Evolutionary conservation across 768 basidiomycete species (phyloP), one percentile per base, ranked within the genome.

Genomic region (Cystofilobasidium ferigula): DNA sequence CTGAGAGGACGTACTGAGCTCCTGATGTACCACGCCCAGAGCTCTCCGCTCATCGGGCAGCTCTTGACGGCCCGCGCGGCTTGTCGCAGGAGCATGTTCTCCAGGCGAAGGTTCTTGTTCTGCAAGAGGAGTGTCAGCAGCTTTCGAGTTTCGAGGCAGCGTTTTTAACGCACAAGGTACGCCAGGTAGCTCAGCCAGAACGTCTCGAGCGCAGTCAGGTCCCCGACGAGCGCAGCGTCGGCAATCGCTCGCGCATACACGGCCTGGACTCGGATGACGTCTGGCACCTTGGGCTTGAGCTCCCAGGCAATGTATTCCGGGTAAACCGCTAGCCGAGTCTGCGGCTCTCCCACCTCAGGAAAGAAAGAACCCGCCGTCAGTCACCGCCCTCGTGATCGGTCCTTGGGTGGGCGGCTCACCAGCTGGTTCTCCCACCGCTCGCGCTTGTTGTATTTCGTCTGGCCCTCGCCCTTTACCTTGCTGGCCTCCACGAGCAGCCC

Each of bases 11-110:
- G 69, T 62, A 87, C 89, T 76, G 87, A 71, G 69, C 82, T 81
- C 43, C 86, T 83, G 16, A 91, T 83, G 73, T 87, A 88, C 47
- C 84, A 80, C 7, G 87, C 84, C 85, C 86, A 88, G 20, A 88
- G 77, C 71, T 87, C 86, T 24, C 89, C 89, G 38, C 82, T 87
- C 22, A 79, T 81, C 45, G 89, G 88, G 0, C 85, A 83, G 71
- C 88, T 89, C 64, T 86, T 81, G 13, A 82, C 73, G 14, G 87
- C 88, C 47, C 60, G 60, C 53, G 47, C 51, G 59, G 57, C 54
- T n/a, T 56, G 35, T 9, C 24, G 42, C 22, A 57, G 60, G 32
- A 67, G 34, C 42, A 67, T 57, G 20, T 24, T 18, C 22, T 61
- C 65, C 12, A 60, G 42, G 28, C 40, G 59, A 28, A 62, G 40